These are phyloP conservation scores for Eruca vesicaria DNA, from an alignment of 441 rosid species.

Conservation along the genomic window DNA sequence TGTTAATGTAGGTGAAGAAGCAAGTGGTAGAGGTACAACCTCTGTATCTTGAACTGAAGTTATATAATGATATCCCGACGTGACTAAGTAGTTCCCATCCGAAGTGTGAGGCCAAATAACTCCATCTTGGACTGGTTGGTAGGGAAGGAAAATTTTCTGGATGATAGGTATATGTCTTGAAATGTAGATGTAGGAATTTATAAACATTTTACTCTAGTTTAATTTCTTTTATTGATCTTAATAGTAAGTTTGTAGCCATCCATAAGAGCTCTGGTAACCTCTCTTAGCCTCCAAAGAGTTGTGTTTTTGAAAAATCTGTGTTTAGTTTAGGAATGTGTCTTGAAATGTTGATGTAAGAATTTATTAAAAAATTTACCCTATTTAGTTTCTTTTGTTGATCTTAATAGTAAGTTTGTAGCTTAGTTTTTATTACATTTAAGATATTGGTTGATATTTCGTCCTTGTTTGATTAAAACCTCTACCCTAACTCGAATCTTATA, in stretches of 20 bases:
- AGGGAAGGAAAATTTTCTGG: no score
- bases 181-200: background rate
- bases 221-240: background rate
- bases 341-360: no score
- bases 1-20: background rate
- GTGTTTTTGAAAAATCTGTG: no score
- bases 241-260: background rate
- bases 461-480: background rate
- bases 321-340: no score
- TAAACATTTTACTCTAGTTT: background rate
- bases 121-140: no score
- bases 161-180: no score
- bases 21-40: background rate
- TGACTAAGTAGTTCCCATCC: no score
- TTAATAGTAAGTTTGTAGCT: background rate
- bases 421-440: background rate
- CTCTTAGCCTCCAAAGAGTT: no score
- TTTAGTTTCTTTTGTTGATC: background rate
- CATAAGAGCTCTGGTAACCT: no score
- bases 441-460: background rate
- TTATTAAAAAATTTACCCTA: no score
- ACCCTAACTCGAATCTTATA: background rate
- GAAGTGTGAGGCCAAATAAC: no score
- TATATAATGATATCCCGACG: no score
- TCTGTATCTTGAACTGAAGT: background rate